These are phyloP conservation scores for Clathrus columnatus DNA, from an alignment of 768 basidiomycete genomes.

Conservation along the genomic window DNA sequence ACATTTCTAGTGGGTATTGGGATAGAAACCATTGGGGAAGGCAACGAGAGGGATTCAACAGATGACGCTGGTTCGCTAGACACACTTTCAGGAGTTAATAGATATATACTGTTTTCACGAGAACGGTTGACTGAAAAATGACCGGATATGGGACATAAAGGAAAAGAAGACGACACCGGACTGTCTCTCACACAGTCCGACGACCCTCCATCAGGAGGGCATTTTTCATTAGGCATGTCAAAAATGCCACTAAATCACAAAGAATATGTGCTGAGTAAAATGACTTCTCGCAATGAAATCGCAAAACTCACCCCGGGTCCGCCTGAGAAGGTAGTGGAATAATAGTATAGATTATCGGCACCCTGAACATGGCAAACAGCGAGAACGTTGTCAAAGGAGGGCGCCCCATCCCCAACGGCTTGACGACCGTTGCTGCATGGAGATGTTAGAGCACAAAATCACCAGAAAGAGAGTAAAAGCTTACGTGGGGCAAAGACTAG, in stretches of 20 bases:
- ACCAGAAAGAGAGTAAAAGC: conserved; percentile 19
- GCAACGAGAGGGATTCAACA: conserved; percentile 8
- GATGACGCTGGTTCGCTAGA: conserved; percentile 6
- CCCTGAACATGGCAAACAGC: conserved; percentile 82
- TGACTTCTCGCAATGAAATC: not conserved
- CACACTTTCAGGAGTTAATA: conserved; percentile 9
- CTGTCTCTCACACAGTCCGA: conserved; percentile 92
- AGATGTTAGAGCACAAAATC: conserved; percentile 14
- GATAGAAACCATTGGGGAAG: conserved; percentile 27
- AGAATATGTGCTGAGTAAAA: conserved; percentile 2
- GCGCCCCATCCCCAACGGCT: conserved; percentile 97
- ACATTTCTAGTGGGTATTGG: conserved; percentile 30
- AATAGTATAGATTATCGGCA: conserved; percentile 77
- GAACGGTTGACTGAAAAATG: not conserved
- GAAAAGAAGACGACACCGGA: conserved; percentile 56
- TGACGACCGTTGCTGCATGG: conserved; percentile 81
- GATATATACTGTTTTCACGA: conserved; percentile 10
- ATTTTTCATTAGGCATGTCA: conserved; percentile 86
- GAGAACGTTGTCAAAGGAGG: conserved; percentile 68
- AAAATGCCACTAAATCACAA: conserved; percentile 74
- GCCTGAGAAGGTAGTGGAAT: conserved; percentile 90
- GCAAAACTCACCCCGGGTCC: conserved; percentile 67
- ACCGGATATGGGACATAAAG: conserved; percentile 24
- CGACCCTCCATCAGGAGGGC: conserved; percentile 95
- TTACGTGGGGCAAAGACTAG: conserved; percentile 94